These are phyloP conservation scores for Smittium culicis DNA, from an alignment of 371 early-diverging fungal species.

Conservation along the genomic window DNA sequence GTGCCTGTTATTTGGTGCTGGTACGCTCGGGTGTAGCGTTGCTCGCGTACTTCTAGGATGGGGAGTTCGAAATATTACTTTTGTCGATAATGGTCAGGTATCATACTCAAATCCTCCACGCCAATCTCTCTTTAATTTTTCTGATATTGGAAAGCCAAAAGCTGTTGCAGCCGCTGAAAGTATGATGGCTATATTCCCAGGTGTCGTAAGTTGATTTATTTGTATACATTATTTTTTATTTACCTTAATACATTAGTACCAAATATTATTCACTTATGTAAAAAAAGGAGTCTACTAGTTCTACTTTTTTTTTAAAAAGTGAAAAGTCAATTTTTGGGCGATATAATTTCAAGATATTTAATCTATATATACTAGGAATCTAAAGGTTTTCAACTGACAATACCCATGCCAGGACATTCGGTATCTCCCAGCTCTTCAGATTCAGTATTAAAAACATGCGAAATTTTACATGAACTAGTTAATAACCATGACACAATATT, in stretches of 20 bases:
- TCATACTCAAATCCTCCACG: slow-evolving; percentile 92
- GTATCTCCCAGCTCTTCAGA: slow-evolving; percentile 34
- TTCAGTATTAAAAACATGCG: slow-evolving; percentile 34
- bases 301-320: no score
- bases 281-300: no score
- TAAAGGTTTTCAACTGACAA: slow-evolving; percentile 47
- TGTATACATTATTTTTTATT: no score
- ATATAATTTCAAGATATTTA: no score
- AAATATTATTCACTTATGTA: no score
- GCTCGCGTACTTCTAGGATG: slow-evolving; percentile 67
- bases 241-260: no score
- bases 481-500: slow-evolving; percentile 69
- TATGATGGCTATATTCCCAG: slow-evolving; percentile 57
- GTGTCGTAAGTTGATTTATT: slow-evolving; percentile 17
- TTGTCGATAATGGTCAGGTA: slow-evolving; percentile 83
- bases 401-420: slow-evolving; percentile 93
- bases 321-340: no score
- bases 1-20: slow-evolving; percentile 80
- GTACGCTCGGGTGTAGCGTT: slow-evolving; percentile 92
- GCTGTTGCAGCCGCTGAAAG: slow-evolving; percentile 70
- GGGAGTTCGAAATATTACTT: slow-evolving; percentile 84
- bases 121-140: slow-evolving; percentile 82
- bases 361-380: no score
- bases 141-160: slow-evolving; percentile 68
- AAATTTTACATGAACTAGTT: slow-evolving; percentile 44